Conservation (phyloP, 176 grass and related monocot genomes). For the Eleusine indica region DNA sequence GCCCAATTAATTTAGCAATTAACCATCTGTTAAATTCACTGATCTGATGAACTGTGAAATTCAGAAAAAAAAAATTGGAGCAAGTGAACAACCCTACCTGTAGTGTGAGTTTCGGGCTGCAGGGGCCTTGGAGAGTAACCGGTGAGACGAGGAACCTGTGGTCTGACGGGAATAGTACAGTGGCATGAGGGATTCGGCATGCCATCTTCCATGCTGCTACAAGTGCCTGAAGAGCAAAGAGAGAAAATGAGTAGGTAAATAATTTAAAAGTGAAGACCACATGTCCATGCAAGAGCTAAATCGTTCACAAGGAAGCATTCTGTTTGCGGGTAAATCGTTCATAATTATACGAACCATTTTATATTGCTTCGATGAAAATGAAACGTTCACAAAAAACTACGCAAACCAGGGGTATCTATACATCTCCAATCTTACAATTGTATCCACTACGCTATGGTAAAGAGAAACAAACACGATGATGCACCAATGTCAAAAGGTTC, state of each 20-base stretch:
- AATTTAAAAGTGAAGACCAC: neutral
- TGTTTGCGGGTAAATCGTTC: too few relatives aligned
- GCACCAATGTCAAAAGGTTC: neutral
- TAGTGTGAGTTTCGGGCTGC: slow-evolving; percentile 54
- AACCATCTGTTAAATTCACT: neutral
- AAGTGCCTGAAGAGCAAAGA: slow-evolving; percentile 50
- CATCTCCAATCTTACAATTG: too few relatives aligned
- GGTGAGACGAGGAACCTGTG: slow-evolving; percentile 53
- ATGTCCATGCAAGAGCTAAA: neutral
- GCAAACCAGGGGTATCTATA: too few relatives aligned
- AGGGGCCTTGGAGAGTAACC: slow-evolving; percentile 68
- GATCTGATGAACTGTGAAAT: neutral
- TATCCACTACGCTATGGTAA: too few relatives aligned
- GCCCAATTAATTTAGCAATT: neutral
- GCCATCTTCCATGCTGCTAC: slow-evolving; percentile 64
- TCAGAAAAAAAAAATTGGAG: neutral
- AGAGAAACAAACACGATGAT: neutral
- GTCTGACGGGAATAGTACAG: slow-evolving; percentile 52
- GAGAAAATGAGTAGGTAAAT: too few relatives aligned
- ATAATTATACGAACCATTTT: too few relatives aligned
- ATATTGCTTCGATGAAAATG: too few relatives aligned
- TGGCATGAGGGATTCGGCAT: slow-evolving; percentile 54
- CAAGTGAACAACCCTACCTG: slow-evolving; percentile 60
- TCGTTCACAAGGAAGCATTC: too few relatives aligned
- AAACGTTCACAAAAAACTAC: too few relatives aligned